Conservation (phyloP, 768 basidiomycete genomes). For the Inosperma sp. region DNA sequence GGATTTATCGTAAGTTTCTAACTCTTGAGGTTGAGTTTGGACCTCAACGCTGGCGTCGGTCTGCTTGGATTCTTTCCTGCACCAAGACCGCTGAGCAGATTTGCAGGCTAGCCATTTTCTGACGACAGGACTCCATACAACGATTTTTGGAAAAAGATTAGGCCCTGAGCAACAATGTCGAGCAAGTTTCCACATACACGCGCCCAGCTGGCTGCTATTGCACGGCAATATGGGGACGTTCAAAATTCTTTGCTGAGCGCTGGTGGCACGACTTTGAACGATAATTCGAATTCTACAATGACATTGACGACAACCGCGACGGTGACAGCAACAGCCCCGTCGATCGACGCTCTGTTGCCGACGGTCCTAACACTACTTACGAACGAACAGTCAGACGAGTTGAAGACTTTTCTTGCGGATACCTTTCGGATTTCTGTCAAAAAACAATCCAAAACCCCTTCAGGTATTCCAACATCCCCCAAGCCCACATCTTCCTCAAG, state of each 20-base stretch:
- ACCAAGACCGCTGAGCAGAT: no score
- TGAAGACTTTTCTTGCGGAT: conserved; percentile 22
- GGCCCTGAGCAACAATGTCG: neutral
- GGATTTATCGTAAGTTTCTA: no score
- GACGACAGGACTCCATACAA: no score
- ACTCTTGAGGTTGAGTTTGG: no score
- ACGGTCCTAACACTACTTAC: conserved; percentile 60
- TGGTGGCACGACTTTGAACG: no score
- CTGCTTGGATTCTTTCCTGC: no score
- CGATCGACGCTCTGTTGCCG: conserved; percentile 17
- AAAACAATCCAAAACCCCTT: conserved; percentile 4
- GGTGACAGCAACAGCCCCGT: conserved; percentile 31
- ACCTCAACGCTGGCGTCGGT: no score
- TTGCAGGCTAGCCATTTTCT: no score
- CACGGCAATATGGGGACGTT: conserved; percentile 47
- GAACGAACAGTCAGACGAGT: conserved; percentile 59
- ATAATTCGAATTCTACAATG: no score
- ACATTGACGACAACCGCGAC: conserved; percentile 52
- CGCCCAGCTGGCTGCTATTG: conserved; percentile 71
- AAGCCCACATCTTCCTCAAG: neutral
- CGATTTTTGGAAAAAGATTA: no score
- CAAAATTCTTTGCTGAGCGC: conserved; percentile 31
- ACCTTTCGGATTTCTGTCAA: neutral
- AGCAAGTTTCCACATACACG: conserved; percentile 74
- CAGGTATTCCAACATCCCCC: no score